Evolutionary conservation across 352 stramenopile genomes (phyloP).

Genomic region (Phytophthora ramorum): DNA sequence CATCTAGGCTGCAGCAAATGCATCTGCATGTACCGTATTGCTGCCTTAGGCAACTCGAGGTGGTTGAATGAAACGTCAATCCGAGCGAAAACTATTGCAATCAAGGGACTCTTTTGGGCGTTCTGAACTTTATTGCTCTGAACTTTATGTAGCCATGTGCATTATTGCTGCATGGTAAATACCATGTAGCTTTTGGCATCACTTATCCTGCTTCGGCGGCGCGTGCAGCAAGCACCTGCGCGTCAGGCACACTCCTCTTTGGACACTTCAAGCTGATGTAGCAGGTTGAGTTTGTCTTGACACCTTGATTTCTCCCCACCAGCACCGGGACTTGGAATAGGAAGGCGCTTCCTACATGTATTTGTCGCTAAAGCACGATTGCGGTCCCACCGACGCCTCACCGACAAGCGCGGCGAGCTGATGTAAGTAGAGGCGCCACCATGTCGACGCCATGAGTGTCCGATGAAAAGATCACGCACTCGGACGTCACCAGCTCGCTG

Average conservation of each 20-base stretch:
- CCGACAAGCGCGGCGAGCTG: too few relatives aligned
- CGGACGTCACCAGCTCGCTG: background rate
- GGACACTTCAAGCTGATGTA: background rate
- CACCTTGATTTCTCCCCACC: background rate
- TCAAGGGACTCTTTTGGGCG: background rate
- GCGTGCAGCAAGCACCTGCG: background rate
- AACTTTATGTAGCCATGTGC: conserved; percentile 2
- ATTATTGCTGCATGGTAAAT: background rate
- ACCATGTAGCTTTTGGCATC: too few relatives aligned
- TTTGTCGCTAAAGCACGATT: background rate
- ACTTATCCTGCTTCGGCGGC: too few relatives aligned
- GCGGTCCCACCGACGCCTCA: background rate
- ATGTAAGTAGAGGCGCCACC: too few relatives aligned
- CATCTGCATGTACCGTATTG: background rate
- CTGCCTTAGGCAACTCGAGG: background rate
- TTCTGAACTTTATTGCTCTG: background rate
- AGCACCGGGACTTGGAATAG: background rate
- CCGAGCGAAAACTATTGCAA: conserved; percentile 10
- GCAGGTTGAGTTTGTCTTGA: background rate
- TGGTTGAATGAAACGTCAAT: conserved; percentile 1
- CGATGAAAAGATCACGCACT: background rate
- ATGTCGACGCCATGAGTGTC: too few relatives aligned
- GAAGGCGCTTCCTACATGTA: background rate
- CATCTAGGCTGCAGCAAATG: background rate
- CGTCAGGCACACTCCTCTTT: background rate